These are phyloP conservation scores for Mycena vulgaris DNA, from an alignment of 768 basidiomycete genomes.

Conservation along the genomic window DNA sequence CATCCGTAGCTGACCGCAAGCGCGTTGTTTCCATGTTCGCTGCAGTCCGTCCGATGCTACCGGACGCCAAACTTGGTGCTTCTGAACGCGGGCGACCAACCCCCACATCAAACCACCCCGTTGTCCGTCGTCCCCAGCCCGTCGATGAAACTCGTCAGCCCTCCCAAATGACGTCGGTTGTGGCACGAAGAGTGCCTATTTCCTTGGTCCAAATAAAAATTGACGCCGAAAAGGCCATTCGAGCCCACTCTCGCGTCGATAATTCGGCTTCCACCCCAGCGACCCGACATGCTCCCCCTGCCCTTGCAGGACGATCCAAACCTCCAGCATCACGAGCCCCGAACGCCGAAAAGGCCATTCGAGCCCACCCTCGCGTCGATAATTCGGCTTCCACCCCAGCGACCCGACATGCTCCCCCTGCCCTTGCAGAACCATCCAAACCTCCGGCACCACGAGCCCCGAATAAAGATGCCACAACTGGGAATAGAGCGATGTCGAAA, in stretches of 20 bases:
- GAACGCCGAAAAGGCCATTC: too few relatives aligned
- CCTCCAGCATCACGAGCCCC: not conserved
- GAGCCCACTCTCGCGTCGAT: conserved; percentile 24
- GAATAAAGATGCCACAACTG: conserved; percentile 9
- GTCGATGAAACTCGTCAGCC: conserved; percentile 8
- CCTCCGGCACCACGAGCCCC: conserved; percentile 8
- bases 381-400: conserved; percentile 34
- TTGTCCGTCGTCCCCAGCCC: conserved; percentile 15
- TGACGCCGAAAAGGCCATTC: conserved; percentile 27
- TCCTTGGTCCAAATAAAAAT: conserved; percentile 14
- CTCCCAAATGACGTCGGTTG: conserved; percentile 8
- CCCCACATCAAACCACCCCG: conserved; percentile 17
- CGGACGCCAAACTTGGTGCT: conserved; percentile 3
- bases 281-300: conserved; percentile 19
- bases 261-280: conserved; percentile 36
- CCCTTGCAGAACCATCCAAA: conserved; percentile 2
- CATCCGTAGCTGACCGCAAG: conserved; percentile 18
- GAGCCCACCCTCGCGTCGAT: conserved; percentile 28
- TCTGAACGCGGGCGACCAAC: conserved; percentile 18
- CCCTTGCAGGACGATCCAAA: conserved; percentile 1
- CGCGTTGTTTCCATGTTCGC: conserved; percentile 38
- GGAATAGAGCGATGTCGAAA: conserved; percentile 4
- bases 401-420: conserved; percentile 17
- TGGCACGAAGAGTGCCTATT: conserved; percentile 28
- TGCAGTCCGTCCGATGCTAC: conserved; percentile 25